A percentile compares a stretch with the other conserved stretches of the same genome.
phyloP scores from a whole-genome alignment of 768 basidiomycete species.

The Psilocybe cyanescens region DNA sequence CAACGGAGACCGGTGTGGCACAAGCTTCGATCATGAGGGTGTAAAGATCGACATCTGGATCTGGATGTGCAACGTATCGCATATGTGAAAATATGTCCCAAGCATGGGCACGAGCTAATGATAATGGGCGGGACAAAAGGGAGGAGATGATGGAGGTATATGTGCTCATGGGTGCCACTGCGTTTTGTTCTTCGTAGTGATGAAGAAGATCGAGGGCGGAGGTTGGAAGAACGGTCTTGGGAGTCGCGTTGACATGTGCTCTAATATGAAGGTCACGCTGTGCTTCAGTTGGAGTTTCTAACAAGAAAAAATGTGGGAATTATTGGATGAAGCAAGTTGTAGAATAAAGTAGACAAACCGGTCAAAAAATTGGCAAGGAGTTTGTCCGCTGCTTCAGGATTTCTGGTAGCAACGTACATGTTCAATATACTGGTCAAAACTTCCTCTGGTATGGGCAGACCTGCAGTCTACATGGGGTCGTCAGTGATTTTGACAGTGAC shows the following conservation, averaged over 20 bases:
- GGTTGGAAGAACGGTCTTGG: conserved; percentile 54
- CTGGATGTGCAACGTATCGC: conserved; percentile 92
- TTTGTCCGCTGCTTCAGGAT: conserved; percentile 48
- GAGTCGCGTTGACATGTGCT: conserved; percentile 57
- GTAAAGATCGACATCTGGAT: conserved; percentile 75
- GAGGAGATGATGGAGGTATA: conserved; percentile 72
- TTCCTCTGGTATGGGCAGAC: conserved; percentile 34
- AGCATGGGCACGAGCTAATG: conserved; percentile 71
- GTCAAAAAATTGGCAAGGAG: conserved; percentile 44
- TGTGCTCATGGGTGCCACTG: conserved; percentile 70
- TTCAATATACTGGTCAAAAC: conserved; percentile 52
- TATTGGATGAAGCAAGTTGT: background rate
- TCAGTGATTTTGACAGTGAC: background rate
- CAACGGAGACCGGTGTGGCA: conserved; percentile 50
- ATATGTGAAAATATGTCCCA: conserved; percentile 97
- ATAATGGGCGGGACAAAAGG: conserved; percentile 53
- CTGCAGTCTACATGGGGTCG: conserved; percentile 1
- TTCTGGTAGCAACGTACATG: conserved; percentile 49
- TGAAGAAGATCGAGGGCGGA: conserved; percentile 72
- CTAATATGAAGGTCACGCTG: conserved; percentile 79
- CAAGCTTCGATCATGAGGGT: conserved; percentile 89
- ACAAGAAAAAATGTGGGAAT: background rate
- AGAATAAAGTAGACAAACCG: conserved; percentile 35
- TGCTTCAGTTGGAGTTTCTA: conserved; percentile 47
- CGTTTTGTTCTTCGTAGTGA: conserved; percentile 64